Percentiles rank a stretch among this genome's conserved stretches.
Evolutionary conservation across 768 basidiomycete species (phyloP).

Genomic region (Leccinellum albellum): DNA sequence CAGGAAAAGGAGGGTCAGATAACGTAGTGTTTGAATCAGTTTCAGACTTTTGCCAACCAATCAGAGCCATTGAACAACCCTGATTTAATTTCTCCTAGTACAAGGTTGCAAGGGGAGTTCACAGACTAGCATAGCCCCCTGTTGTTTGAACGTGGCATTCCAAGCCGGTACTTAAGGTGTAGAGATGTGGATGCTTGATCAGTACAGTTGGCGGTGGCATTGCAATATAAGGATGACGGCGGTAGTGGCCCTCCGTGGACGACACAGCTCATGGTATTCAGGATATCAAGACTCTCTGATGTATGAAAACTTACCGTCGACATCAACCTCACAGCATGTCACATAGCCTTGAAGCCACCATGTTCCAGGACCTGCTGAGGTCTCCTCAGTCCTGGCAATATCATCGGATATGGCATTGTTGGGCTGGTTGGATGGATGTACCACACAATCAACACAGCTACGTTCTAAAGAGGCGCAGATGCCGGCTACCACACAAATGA

Average conservation of each 20-base stretch:
- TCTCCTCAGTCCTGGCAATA: background rate
- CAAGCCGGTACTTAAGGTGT: background rate
- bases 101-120: background rate
- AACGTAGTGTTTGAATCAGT: background rate
- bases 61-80: background rate
- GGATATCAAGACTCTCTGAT: background rate
- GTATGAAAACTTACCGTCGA: background rate
- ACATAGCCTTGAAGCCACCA: background rate
- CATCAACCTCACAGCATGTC: background rate
- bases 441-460: background rate
- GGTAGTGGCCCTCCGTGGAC: background rate
- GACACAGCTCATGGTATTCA: background rate
- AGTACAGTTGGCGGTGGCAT: background rate
- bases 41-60: background rate
- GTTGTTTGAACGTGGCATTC: background rate
- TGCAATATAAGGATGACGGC: background rate
- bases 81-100: background rate
- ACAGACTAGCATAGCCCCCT: background rate
- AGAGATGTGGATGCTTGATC: background rate
- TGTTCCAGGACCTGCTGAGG: background rate
- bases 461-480: background rate
- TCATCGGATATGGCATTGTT: background rate
- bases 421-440: background rate
- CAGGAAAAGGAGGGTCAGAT: background rate
- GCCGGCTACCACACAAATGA: background rate